Percentiles rank a stretch among this genome's conserved stretches.
phyloP scores from a whole-genome alignment of 2,329 filamentous ascomycete species.

The Sporothrix sp. region DNA sequence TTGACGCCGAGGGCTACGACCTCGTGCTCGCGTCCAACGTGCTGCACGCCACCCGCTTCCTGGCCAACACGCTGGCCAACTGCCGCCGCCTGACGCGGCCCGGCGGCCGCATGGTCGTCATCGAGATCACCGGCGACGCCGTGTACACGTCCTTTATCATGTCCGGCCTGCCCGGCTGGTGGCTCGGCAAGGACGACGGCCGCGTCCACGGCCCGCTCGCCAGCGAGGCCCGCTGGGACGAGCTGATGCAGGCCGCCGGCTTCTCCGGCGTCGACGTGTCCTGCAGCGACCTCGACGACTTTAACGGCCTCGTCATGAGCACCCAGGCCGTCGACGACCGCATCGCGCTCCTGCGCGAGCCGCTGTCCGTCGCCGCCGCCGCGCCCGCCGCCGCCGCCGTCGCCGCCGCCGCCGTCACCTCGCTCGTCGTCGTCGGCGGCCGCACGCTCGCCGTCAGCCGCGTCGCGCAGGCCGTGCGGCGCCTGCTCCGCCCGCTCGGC shows the following conservation, averaged over 20 bases:
- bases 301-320: conserved; percentile 17
- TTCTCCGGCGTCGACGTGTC: conserved; percentile 21
- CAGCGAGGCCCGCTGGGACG: conserved; percentile 18
- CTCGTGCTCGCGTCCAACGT: conserved; percentile 31
- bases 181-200: conserved; percentile 16
- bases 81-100: conserved; percentile 28
- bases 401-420: background rate
- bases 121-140: conserved; percentile 12
- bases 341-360: conserved; percentile 18
- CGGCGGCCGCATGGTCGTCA: conserved; percentile 30
- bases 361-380: conserved; percentile 10
- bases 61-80: conserved; percentile 25
- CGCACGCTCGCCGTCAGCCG: conserved; percentile 1
- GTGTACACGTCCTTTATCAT: conserved; percentile 13
- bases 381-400: background rate
- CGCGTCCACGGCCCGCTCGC: conserved; percentile 13
- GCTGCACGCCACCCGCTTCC: conserved; percentile 26
- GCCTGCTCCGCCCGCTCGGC: conserved; percentile 10
- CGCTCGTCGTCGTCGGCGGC: conserved; percentile 19
- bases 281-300: conserved; percentile 13
- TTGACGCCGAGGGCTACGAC: conserved; percentile 26
- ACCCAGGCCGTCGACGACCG: conserved; percentile 21
- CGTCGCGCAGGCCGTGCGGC: conserved; percentile 7
- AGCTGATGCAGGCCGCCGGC: conserved; percentile 17
- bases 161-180: conserved; percentile 17